Base-by-base conservation (phyloP, 1,284 basidiomycete species). In the Calocybe gambosa region DNA sequence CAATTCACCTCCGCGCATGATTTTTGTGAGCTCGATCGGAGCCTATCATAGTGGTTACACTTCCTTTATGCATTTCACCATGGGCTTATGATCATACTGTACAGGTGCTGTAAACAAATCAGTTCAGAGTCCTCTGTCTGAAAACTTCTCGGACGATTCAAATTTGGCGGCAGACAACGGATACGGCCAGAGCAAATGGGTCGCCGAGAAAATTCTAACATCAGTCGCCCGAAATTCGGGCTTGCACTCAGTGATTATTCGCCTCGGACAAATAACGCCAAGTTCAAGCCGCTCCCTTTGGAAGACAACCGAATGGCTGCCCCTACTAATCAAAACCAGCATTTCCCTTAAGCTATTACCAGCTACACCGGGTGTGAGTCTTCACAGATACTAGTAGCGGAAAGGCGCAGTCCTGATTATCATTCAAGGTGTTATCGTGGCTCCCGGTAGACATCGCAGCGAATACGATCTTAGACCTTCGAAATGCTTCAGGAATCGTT, bases 131-230 rank as follows among this genome's bases (percentile, higher is more conserved):
- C 18, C 12, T 40, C 42, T 20, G 31, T 43, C 8, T 0, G 23
- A 18, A n/a, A n/a, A n/a, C n/a, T n/a, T n/a, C n/a, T n/a, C n/a
- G n/a, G n/a, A n/a, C n/a, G 35, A 49, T 29, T 7, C 42, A 5
- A 0, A 31, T 21, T 39, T 29, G 13, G 62, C 66, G 3, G 51
- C 61, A 13, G 66, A 65, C 1, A 46, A 53, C n/a, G 69, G 65
- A 0, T 73, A 73, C 52, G 51, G 58, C 10, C 66, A 73, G 50
- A 64, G 65, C 18, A 76, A 75, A 59, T 74, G 70, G 63, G 68
- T 74, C 2, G 60, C 64, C 1, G 71, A 75, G 54, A 52, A 60
- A 20, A 62, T 75, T 16, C 54, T 72, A 13, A 42, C 50, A 6
- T 43, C 41, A 0, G 63, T 61, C 1, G 53, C 55, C 0, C 46